A percentile compares a stretch with the other conserved stretches of the same genome.
Conservation (phyloP, 306 rosid species). For the Lupinus albus region DNA sequence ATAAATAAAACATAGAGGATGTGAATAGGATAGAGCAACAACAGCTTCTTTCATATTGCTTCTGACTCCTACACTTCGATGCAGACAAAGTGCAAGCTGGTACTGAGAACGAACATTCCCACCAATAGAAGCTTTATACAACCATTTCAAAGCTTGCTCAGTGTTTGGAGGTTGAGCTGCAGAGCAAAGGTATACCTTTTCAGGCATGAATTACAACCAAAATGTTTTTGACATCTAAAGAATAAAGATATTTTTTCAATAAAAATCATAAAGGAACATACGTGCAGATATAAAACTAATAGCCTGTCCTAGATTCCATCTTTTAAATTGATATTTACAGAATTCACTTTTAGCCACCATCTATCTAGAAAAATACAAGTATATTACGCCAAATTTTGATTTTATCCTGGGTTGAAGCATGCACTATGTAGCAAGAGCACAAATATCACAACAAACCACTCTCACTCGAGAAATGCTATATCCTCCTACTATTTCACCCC, state of each 20-base stretch:
- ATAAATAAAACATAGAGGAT: slow-evolving; percentile 26
- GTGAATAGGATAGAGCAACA: slow-evolving; percentile 47
- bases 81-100: slow-evolving; percentile 88
- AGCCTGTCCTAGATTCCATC: background rate
- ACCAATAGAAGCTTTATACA: slow-evolving; percentile 57
- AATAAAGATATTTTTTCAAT: background rate
- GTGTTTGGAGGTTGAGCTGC: slow-evolving; percentile 79
- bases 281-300: background rate
- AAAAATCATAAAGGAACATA: slow-evolving; percentile 24
- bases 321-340: background rate
- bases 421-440: slow-evolving; percentile 3
- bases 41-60: slow-evolving; percentile 68
- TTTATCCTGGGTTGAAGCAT: too few relatives aligned
- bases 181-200: slow-evolving; percentile 28
- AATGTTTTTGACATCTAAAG: background rate
- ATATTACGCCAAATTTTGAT: background rate
- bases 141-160: slow-evolving; percentile 72
- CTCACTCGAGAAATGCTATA: background rate
- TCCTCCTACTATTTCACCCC: too few relatives aligned
- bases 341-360: background rate
- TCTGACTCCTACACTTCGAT: slow-evolving; percentile 57
- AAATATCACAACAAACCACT: background rate
- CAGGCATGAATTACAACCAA: slow-evolving; percentile 37
- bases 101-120: slow-evolving; percentile 83
- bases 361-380: background rate